These are phyloP conservation scores for Colletotrichum brevisporum DNA, from an alignment of 2,329 filamentous ascomycete species.

Conservation along the genomic window DNA sequence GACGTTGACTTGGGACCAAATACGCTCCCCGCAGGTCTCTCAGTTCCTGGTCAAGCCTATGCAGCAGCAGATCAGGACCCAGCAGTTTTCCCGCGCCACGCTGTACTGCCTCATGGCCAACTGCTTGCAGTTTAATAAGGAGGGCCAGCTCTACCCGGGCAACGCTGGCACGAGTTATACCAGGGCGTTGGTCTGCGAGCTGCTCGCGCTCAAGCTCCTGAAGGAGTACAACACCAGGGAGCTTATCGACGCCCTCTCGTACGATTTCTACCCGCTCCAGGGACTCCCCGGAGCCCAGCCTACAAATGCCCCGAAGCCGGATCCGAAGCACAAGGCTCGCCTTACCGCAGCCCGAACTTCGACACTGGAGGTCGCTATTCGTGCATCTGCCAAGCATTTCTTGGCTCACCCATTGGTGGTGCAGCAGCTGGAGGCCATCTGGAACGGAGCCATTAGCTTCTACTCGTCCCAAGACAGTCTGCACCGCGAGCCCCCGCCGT, in stretches of 20 bases:
- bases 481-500: constrained; percentile 71
- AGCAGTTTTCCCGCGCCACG: constrained; percentile 88
- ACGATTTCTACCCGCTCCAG: constrained; percentile 94
- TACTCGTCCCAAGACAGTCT: constrained; percentile 89
- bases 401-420: constrained; percentile 92
- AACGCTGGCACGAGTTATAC: constrained; percentile 89
- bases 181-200: constrained; percentile 88
- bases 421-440: constrained; percentile 96
- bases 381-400: constrained; percentile 92
- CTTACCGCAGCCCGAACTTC: constrained; percentile 82
- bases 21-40: constrained; percentile 94
- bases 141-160: constrained; percentile 84
- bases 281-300: constrained; percentile 72
- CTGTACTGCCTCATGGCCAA: constrained; percentile 94
- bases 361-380: constrained; percentile 92
- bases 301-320: constrained; percentile 53
- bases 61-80: constrained; percentile 86
- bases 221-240: constrained; percentile 92
- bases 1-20: constrained; percentile 92
- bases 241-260: constrained; percentile 92
- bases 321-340: constrained; percentile 59
- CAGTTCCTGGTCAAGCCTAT: constrained; percentile 97
- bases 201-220: constrained; percentile 89
- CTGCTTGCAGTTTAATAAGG: constrained; percentile 92
- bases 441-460: constrained; percentile 96